Conservation (phyloP, 2,329 filamentous ascomycete species). For the Lasiodiplodia sp. region DNA sequence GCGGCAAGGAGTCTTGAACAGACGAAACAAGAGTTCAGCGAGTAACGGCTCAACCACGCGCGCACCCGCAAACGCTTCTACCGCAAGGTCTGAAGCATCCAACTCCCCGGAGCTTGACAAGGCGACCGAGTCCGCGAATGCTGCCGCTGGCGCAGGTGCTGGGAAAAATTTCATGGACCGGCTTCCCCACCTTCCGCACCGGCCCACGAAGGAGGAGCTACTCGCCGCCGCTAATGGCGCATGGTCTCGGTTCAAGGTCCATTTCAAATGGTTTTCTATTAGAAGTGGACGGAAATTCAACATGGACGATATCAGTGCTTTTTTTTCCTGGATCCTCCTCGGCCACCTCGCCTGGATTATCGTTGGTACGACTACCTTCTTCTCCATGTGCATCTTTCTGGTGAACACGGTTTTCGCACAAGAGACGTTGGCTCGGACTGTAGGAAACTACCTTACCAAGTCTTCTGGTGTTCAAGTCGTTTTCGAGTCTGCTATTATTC, state of each 20-base stretch:
- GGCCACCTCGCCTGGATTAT: slow-evolving; percentile 95
- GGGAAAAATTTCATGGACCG: slow-evolving; percentile 63
- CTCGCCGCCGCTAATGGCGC: slow-evolving; percentile 91
- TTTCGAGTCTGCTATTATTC: slow-evolving; percentile 97
- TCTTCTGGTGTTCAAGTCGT: slow-evolving; percentile 93
- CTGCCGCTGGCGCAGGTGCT: slow-evolving; percentile 36
- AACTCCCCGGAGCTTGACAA: slow-evolving; percentile 36
- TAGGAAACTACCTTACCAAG: slow-evolving; percentile 93
- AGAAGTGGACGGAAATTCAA: slow-evolving; percentile 94
- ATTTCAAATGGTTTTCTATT: slow-evolving; percentile 98
- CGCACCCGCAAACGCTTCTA: neutral
- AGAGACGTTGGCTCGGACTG: slow-evolving; percentile 91
- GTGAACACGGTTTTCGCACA: slow-evolving; percentile 98
- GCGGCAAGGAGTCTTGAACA: slow-evolving; percentile 34
- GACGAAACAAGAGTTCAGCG: slow-evolving; percentile 49
- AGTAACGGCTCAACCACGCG: slow-evolving; percentile 38
- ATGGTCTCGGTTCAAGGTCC: slow-evolving; percentile 86
- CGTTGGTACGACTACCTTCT: slow-evolving; percentile 96
- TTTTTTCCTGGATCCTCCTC: slow-evolving; percentile 92
- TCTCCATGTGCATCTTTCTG: slow-evolving; percentile 86
- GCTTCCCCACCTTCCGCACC: slow-evolving; percentile 66
- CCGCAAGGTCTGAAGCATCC: slow-evolving; percentile 35
- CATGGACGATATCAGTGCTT: slow-evolving; percentile 92
- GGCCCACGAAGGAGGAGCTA: slow-evolving; percentile 92
- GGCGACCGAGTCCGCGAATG: slow-evolving; percentile 36